Evolutionary conservation across 1,284 basidiomycete genomes (phyloP), one percentile per base, ranked within the genome.

Genomic region (Peniophora sp.): DNA sequence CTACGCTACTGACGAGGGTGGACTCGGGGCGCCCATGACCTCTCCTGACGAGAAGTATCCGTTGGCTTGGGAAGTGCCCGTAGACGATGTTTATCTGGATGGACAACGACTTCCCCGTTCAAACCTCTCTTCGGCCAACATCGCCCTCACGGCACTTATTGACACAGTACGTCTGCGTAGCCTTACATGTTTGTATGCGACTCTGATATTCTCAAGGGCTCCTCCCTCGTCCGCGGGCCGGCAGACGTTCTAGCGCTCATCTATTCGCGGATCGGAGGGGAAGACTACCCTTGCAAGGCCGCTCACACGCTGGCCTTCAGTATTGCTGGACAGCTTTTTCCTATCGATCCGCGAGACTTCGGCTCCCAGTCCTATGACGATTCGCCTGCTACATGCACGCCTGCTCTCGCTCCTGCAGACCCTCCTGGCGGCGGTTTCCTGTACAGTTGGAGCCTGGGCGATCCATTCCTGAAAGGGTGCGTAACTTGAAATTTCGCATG

Each of bases 311-410:
- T 86, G 20, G 65, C 72, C 0, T 87, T 85, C 63, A 63, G 75
- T 54, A 83, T 87, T 51, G 80, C 77, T 16, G 83, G 83, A 16
- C 68, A 64, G 56, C 63, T 74, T 44, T 87, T 86, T 62, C 75
- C 81, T 0, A 71, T 85, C 38, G 84, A 85, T 60, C 79, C 83
- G 19, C 75, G 82, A 25, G 84, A 86, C 61, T 81, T 86, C 51
- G 68, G 75, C 2, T 61, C 61, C 2, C 73, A 73, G 47, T 62
- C 63, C 3, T 65, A 56, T 39, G 55, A 62, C 1, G 67, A 65
- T 20, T 62, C 69, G n/a, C 62, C 70, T 0, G 63, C 64, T 19
- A 60, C 60, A 0, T 84, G 81, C 56, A 61, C 60, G 16, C 62
- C 75, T 1, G 63, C 63, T 16, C 55, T 85, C 12, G 74, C 71